phyloP scores from a whole-genome alignment of 768 basidiomycete genomes.

The Leccinum obscurum region DNA sequence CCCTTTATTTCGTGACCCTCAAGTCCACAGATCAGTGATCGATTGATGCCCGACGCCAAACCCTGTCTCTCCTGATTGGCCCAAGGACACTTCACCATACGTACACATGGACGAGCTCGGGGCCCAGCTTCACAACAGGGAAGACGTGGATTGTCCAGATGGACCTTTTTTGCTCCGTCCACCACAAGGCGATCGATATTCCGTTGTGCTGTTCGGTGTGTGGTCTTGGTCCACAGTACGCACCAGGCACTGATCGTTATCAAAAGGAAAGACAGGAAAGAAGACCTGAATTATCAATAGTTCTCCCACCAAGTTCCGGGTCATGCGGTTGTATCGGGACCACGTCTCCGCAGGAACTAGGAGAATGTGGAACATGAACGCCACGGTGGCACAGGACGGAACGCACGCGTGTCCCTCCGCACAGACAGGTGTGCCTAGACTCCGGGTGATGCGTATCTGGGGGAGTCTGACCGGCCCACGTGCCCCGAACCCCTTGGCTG shows the following conservation, averaged over 20 bases:
- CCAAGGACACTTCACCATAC: background rate
- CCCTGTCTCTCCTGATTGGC: background rate
- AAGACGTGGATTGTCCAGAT: background rate
- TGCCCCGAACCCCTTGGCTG: background rate
- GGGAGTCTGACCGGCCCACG: background rate
- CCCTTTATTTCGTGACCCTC: background rate
- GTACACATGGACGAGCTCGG: background rate
- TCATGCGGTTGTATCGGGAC: background rate
- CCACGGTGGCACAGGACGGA: background rate
- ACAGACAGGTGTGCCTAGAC: background rate
- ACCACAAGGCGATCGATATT: background rate
- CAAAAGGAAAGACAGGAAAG: background rate
- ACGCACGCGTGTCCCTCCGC: background rate
- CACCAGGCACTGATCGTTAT: conserved; percentile 11
- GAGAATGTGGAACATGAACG: background rate
- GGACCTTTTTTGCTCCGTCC: background rate
- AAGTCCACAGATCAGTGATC: background rate
- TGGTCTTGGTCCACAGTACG: background rate
- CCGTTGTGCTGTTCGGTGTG: background rate
- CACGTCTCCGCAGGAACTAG: background rate
- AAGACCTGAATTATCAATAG: background rate
- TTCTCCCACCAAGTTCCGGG: background rate
- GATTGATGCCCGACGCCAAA: background rate
- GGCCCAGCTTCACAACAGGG: background rate
- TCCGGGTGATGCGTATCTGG: background rate